Base-by-base conservation (phyloP, 2,329 filamentous ascomycete species). In the Monosporascus sp. region DNA sequence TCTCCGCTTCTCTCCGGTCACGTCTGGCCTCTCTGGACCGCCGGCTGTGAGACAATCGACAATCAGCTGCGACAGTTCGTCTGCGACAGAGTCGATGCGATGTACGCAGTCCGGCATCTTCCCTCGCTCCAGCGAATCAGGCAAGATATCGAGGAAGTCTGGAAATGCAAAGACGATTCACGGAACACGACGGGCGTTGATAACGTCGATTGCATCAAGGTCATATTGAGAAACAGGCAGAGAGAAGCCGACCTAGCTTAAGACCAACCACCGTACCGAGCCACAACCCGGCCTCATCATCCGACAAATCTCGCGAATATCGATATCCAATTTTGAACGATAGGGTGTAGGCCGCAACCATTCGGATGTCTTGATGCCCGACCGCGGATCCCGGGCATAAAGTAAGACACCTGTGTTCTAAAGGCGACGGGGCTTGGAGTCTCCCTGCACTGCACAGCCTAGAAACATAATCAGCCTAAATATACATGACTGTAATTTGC, bases 1-100 rank as follows among this genome's bases (percentile, higher is more conserved):
- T 68, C 67, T 1, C 60, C 67, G 5, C 64, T 68, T 14, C 63
- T 61, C 7, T 63, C 66, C 1, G 59, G 58, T 1, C 67, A 69
- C 24, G 61, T 63, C 16, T 69, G 66, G 66, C 66, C 67, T 5
- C 52, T 69, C 1, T 68, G 63, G 64, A 69, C 66, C 2, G 65
- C 66, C 0, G 67, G 63, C 3, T 68, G 67, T 51, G 67, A 69
- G 49, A 63, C 66, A 1, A 60, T 67, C 45, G 62, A 65, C 24
- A 38, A 24, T 0, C 44, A 53, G 2, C 43, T 60, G 22, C 59
- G 67, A 3, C 58, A 57, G 37, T 56, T 61, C 9, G 67, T 65
- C 7, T 55, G 60, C 8, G 55, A 59, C 8, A 55, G 67, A 5
- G 49, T 67, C 20, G 54, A 55, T 22, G 56, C 55, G 2, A 68